Evolutionary conservation across 352 stramenopile genomes (phyloP), one percentile per base, ranked within the genome.

Genomic region (Phytopythium litorale): DNA sequence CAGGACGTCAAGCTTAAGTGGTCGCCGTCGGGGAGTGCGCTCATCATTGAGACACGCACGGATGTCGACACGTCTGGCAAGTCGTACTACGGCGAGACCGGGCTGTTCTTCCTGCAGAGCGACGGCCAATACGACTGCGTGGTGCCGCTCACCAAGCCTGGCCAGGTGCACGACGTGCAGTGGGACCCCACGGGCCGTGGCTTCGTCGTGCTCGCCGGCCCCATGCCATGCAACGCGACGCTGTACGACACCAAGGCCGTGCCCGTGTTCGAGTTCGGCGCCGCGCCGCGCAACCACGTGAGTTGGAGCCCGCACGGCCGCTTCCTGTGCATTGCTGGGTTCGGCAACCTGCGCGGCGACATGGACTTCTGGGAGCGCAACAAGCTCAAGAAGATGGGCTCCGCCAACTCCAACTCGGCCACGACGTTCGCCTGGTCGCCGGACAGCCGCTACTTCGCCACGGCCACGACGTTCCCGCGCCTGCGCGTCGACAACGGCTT

Each of bases 401-500:
- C 84, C 18, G 79, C 81, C 18, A 92, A 88, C 61, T 85, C 87
- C 23, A 92, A 96, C 66, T 83, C 78, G 18, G 85, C 84, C 28
- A 96, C 84, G 13, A 81, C 70, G 30, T 94, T 89, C 37, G 67
- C 78, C 21, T 99, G 97, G 97, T 97, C 89, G 21, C 96, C 97
- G 3, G 94, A 98, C 70, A 97, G 86, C 46, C 81, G 94, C 48
- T 97, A 96, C 74, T 99, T 99, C 66, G 71, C 97, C 42, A 98
- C 96, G 42, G 94, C 91, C 21, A 99, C 97, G 23, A 98, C 94
- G 21, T 98, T 97, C 62, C 97, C 97, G n/a, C 88, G 97, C 48
- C 97, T 99, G 81, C 98, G 98, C 79, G 97, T 99, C 12, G 97
- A 99, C 73, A 99, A 99, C 72, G 94, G 94, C 55, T 93, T 98